phyloP scores from a whole-genome alignment of 2,329 filamentous ascomycete genomes.

The Paracamarosporium sp. region DNA sequence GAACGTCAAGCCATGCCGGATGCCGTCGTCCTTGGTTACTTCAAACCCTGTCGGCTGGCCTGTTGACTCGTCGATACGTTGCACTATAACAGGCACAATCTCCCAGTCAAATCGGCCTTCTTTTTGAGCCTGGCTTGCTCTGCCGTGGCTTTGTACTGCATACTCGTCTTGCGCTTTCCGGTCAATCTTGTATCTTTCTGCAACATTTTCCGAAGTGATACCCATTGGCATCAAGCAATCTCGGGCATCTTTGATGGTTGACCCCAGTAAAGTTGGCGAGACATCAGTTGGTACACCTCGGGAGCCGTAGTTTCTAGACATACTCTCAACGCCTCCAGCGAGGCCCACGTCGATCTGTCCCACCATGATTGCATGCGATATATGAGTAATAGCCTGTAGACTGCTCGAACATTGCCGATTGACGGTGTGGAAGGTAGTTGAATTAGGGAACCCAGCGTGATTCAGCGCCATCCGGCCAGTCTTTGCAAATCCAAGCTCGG shows the following conservation, averaged over 20 bases:
- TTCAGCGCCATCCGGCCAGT: conserved; percentile 86
- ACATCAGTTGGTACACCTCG: conserved; percentile 72
- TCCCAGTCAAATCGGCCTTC: conserved; percentile 90
- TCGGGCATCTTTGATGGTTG: conserved; percentile 74
- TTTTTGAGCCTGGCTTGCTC: conserved; percentile 88
- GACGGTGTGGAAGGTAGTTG: conserved; percentile 77
- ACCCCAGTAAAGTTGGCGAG: conserved; percentile 78
- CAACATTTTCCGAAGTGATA: conserved; percentile 97
- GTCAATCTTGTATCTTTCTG: conserved; percentile 81
- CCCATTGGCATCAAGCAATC: conserved; percentile 97
- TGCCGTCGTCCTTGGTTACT: conserved; percentile 85
- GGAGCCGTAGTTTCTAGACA: conserved; percentile 87
- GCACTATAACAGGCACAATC: conserved; percentile 84
- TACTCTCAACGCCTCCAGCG: conserved; percentile 86
- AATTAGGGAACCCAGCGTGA: conserved; percentile 91
- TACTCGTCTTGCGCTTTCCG: conserved; percentile 83
- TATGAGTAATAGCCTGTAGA: conserved; percentile 91
- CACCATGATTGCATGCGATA: conserved; percentile 81
- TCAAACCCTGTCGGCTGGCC: conserved; percentile 78
- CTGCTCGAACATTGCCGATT: conserved; percentile 98
- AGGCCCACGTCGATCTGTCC: conserved; percentile 88
- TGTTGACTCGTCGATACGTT: conserved; percentile 77
- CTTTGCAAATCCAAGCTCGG: conserved; percentile 86
- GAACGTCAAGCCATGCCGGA: conserved; percentile 85
- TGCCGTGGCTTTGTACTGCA: conserved; percentile 83